phyloP scores from a whole-genome alignment of 148 eudicot species.

The Rhododendron simsii region DNA sequence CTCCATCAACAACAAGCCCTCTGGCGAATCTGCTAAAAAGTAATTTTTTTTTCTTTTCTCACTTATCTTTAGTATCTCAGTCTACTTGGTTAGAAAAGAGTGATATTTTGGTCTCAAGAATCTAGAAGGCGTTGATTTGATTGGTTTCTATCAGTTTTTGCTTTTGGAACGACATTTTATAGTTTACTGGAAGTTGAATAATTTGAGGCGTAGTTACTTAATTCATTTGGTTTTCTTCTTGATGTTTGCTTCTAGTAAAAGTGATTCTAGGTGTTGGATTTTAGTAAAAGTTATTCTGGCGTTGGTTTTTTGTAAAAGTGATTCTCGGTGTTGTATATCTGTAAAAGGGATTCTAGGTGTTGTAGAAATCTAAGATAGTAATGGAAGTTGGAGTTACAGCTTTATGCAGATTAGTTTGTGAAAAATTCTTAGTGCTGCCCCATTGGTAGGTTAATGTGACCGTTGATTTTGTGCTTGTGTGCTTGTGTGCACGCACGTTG shows the following conservation, averaged over 20 bases:
- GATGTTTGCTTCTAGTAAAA: neutral
- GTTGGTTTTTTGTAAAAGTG: no score
- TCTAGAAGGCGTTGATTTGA: neutral
- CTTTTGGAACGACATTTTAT: neutral
- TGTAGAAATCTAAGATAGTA: neutral
- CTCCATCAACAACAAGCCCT: slow-evolving; percentile 29
- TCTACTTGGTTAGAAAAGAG: neutral
- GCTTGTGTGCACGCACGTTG: no score
- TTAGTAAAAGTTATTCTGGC: no score
- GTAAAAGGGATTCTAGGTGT: neutral
- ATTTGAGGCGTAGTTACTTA: neutral
- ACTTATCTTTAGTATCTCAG: neutral
- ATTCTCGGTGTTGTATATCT: neutral
- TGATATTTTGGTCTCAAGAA: neutral
- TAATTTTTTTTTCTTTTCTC: neutral
- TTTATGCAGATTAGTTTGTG: neutral
- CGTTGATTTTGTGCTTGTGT: no score
- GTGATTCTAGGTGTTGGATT: neutral
- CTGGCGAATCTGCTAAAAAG: slow-evolving; percentile 51
- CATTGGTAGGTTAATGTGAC: neutral
- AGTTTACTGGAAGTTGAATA: neutral
- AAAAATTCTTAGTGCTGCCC: no score
- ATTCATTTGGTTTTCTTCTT: neutral
- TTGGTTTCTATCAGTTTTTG: neutral
- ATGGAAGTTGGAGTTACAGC: neutral